phyloP scores from a whole-genome alignment of 2,329 filamentous ascomycete species.

The Elsinoe fawcettii region DNA sequence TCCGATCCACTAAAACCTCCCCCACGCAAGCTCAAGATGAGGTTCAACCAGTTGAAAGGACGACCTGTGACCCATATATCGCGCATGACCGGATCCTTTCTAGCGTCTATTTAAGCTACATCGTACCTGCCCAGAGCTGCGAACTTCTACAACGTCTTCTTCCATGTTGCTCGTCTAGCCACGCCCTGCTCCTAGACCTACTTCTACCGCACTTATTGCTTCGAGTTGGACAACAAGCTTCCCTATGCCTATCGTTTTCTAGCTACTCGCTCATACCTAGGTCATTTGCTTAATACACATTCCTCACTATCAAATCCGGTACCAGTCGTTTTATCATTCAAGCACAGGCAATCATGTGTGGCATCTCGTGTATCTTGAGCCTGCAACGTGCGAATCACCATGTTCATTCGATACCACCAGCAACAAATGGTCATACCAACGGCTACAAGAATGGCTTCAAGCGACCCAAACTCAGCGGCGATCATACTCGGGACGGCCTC shows the following conservation, averaged over 20 bases:
- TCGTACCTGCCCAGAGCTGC: conserved; percentile 8
- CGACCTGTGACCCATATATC: conserved; percentile 11
- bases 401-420: not conserved
- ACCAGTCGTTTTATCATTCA: not conserved
- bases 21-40: not conserved
- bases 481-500: conserved; percentile 18
- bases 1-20: not conserved
- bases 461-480: not conserved
- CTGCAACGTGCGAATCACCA: conserved; percentile 18
- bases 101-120: conserved; percentile 3
- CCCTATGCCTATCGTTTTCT: not conserved
- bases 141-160: not conserved
- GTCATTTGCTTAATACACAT: conserved; percentile 12
- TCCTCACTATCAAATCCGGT: not conserved
- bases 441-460: conserved; percentile 9
- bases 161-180: not conserved
- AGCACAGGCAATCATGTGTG: conserved; percentile 23
- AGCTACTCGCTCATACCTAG: conserved; percentile 7
- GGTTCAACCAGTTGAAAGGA: not conserved
- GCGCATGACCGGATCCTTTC: conserved; percentile 12
- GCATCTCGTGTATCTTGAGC: conserved; percentile 25
- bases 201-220: not conserved
- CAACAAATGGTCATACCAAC: conserved; percentile 2
- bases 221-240: not conserved
- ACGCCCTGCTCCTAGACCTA: not conserved